Evolutionary conservation across 2,329 filamentous ascomycete species (phyloP), one percentile per base, ranked within the genome.

Genomic region (Endocalyx cinctus): DNA sequence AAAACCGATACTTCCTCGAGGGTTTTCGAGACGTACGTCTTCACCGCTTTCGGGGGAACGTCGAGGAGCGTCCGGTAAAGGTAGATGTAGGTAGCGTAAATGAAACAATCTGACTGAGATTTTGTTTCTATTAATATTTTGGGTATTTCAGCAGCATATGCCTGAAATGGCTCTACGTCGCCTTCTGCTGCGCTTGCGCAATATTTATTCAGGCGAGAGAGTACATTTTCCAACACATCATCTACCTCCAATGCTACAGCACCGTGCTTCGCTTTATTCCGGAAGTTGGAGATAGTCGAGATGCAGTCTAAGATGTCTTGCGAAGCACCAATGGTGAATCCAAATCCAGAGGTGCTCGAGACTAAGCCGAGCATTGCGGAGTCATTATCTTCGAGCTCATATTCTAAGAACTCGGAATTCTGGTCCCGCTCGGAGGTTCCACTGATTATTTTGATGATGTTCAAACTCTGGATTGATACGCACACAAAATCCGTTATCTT

Each of bases 81-180:
- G 23, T 31, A 31, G 15, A 31, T 23, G 29, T 31, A 31, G 6
- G 29, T 31, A 7, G 29, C 29, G 15, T 5, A 22, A 20, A 31
- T 31, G 15, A 31, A 31, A 7, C 17, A n/a, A 13, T 27, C 16
- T 7, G 26, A 27, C 14, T 27, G 26, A 13, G 7, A 10, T 27
- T 15, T 27, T 7, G 14, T 15, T 10, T 15, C 14, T 27, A 15
- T 27, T 15, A 15, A 10, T 10, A 10, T 15, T 27, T 27, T 17
- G 10, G 8, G 14, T 30, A 14, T 22, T 19, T 8, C 11, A 14
- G n/a, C 29, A n/a, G n/a, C n/a, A n/a, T n/a, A n/a, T n/a, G n/a
- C n/a, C n/a, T n/a, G n/a, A n/a, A n/a, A n/a, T n/a, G n/a, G n/a
- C n/a, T n/a, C n/a, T n/a, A n/a, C n/a, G n/a, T n/a, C n/a, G n/a